Evolutionary conservation across 805 yeast species (phyloP).

Genomic region (Saccharomyces jurei): DNA sequence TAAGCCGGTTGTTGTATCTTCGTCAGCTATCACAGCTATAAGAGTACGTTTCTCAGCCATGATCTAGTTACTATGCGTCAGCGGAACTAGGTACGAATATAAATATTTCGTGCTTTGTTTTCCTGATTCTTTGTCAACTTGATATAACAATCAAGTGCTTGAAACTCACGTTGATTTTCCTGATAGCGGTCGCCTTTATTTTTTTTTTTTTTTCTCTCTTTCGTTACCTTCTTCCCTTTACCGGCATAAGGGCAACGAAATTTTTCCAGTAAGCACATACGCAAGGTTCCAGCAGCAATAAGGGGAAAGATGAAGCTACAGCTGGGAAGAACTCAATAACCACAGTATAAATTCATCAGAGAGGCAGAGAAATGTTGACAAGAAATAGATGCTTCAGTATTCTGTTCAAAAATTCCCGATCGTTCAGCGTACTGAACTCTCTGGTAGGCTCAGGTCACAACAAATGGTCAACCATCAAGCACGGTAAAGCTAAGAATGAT

Average conservation of each 20-base stretch:
- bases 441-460: slow-evolving; percentile 57
- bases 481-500: slow-evolving; percentile 89
- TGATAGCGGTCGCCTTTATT: background rate
- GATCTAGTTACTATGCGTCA: background rate
- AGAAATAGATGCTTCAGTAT: background rate
- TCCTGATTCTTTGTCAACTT: background rate
- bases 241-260: background rate
- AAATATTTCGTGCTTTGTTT: background rate
- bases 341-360: background rate
- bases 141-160: background rate
- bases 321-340: background rate
- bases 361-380: background rate
- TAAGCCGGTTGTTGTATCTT: slow-evolving; percentile 94
- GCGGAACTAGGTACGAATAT: background rate
- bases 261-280: background rate
- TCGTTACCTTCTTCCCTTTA: background rate
- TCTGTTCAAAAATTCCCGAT: background rate
- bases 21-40: slow-evolving; percentile 94
- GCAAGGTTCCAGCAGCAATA: background rate
- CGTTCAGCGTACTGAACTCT: background rate
- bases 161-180: background rate
- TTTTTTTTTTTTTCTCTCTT: background rate
- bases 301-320: background rate
- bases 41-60: slow-evolving; percentile 56
- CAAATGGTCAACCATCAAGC: slow-evolving; percentile 93